Conservation (phyloP, 176 grass and related monocot species). For the Elaeis guineensis region DNA sequence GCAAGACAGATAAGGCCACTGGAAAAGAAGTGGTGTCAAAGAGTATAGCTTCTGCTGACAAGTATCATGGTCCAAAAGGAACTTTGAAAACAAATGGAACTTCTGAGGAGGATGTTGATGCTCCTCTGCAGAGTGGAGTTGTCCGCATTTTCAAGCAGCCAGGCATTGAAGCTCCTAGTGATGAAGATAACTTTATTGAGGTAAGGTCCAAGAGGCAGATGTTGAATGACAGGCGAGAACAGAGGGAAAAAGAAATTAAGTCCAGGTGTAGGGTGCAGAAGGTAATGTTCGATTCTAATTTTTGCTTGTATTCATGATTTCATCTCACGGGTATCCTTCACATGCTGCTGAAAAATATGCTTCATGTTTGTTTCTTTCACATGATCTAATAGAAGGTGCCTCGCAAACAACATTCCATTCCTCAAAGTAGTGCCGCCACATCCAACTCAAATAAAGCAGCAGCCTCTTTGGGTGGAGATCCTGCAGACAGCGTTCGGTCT, state of each 20-base stretch:
- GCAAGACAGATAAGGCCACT: conserved; percentile 26
- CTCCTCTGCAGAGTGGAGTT: conserved; percentile 50
- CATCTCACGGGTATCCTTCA: background rate
- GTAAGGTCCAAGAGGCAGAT: conserved; percentile 98
- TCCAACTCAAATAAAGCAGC: conserved; percentile 41
- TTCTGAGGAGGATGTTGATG: conserved; percentile 37
- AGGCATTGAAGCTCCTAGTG: conserved; percentile 78
- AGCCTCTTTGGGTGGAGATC: conserved; percentile 23
- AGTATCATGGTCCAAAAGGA: conserved; percentile 29
- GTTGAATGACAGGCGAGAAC: conserved; percentile 82
- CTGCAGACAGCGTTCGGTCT: conserved; percentile 24
- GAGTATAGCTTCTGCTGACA: conserved; percentile 26
- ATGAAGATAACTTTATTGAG: conserved; percentile 98
- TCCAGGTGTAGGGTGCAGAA: conserved; percentile 67
- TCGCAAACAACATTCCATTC: conserved; percentile 45
- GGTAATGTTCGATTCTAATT: conserved; percentile 32
- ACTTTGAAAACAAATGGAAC: conserved; percentile 27
- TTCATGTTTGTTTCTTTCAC: no score
- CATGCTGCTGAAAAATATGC: conserved; percentile 1
- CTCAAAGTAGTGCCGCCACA: conserved; percentile 27
- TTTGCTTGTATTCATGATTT: background rate
- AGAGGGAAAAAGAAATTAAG: conserved; percentile 93
- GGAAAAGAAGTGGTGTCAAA: conserved; percentile 27
- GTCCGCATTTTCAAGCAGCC: conserved; percentile 69
- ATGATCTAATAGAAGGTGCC: conserved; percentile 28